phyloP scores from a whole-genome alignment of 768 basidiomycete genomes.

The Serendipita sp. region DNA sequence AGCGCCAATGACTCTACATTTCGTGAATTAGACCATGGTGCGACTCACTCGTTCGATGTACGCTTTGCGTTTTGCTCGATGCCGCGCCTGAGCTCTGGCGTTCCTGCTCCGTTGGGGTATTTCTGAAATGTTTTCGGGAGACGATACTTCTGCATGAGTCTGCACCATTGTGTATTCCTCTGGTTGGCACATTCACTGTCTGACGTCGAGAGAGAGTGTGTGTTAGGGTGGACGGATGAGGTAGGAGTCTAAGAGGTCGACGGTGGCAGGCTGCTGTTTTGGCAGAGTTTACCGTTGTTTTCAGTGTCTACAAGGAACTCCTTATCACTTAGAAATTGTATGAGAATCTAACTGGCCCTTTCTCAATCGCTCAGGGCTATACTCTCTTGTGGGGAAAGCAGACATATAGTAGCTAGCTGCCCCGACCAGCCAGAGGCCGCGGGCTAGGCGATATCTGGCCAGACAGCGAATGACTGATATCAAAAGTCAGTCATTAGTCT shows the following conservation, averaged over 20 bases:
- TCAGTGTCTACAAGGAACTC: too few species aligned
- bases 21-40: neutral
- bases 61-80: constrained; percentile 82
- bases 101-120: constrained; percentile 67
- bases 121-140: neutral
- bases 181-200: neutral
- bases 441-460: too few species aligned
- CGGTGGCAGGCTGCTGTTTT: neutral
- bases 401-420: too few species aligned
- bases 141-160: neutral
- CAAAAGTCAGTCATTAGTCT: too few species aligned
- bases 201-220: neutral
- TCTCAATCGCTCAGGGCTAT: too few species aligned
- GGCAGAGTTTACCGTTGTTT: too few species aligned
- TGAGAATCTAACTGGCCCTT: too few species aligned
- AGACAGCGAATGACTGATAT: too few species aligned
- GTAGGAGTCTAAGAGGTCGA: neutral
- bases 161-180: neutral
- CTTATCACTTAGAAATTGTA: too few species aligned
- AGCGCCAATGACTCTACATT: constrained; percentile 7
- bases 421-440: too few species aligned
- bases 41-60: constrained; percentile 69
- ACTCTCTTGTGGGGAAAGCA: too few species aligned
- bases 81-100: constrained; percentile 74
- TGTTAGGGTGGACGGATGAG: neutral